Evolutionary conservation across 148 eudicot genomes (phyloP), one percentile per base, ranked within the genome.

Genomic region (Rhododendron vialii): DNA sequence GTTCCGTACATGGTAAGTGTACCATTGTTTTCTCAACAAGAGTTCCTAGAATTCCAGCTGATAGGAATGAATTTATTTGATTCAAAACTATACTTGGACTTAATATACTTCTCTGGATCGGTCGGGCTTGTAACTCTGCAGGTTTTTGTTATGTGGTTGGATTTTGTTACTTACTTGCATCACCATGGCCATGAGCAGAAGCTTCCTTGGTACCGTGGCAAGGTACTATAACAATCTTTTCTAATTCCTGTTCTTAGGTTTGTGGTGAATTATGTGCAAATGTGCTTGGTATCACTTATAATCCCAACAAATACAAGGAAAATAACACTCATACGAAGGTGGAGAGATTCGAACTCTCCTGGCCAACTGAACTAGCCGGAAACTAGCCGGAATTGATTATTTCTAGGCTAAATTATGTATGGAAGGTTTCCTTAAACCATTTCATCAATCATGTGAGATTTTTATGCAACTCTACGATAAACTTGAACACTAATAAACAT

Each of bases 201-300:
- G 88, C 90, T 92, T 80, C 94, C 94, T 67, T 91, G 94, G 94
- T 92, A 92, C 86, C 94, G 94, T 14, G 92, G 94, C 51, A 88
- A 92, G 94, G 94, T 92, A 83, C 65, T 30, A 5, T 84, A 7
- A 20, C 30, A 47, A 78, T 15, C 28, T 7, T 41, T 51, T 28
- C 10, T 15, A 13, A 1, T 7, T 26, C 74, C 35, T 71, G 3
- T 7, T 18, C 30, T 12, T 47, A 12, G 35, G 17, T 48, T 53
- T 80, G 38, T 30, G 1, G 38, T 28, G 53, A 20, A 50, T 28
- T 80, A 50, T 80, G 38, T 50, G 4, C 82, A 50, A n/a, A 80
- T 30, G 9, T 14, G 43, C 63, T 51, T 30, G n/a, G 50, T 12
- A 48, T n/a, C 50, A 14, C 76, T 71, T 71, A 13, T 71, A 15